Conservation (phyloP, 169 alveolate species). For the Cyclospora cayetanensis region DNA sequence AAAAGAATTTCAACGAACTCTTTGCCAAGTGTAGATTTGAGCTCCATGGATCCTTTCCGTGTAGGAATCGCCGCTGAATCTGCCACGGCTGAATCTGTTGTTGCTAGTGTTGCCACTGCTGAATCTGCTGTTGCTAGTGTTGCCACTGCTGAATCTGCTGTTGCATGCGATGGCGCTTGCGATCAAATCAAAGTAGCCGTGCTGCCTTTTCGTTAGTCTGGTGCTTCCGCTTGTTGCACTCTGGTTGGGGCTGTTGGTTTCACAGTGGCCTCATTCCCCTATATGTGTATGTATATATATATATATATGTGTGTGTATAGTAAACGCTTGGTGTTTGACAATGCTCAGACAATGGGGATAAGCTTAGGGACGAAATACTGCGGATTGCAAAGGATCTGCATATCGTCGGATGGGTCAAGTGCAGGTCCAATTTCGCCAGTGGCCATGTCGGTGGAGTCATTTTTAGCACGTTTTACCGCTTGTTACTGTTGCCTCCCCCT, state of each 20-base stretch:
- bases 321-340: no score
- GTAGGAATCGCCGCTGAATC: neutral
- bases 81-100: neutral
- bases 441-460: slow-evolving; percentile 20
- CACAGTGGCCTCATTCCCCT: neutral
- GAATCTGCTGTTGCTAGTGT: no score
- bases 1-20: no score
- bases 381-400: slow-evolving; percentile 15
- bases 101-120: no score
- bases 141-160: no score
- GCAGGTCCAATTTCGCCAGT: slow-evolving; percentile 33
- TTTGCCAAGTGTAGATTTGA: no score
- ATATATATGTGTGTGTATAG: no score
- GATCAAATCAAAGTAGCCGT: no score
- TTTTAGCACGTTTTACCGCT: neutral
- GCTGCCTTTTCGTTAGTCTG: no score
- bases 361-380: neutral
- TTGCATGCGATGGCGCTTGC: no score
- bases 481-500: slow-evolving; percentile 7
- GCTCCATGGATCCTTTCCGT: no score
- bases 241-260: neutral
- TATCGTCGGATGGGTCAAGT: slow-evolving; percentile 65
- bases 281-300: no score
- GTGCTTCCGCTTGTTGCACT: neutral
- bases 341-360: slow-evolving; percentile 11